Percentiles rank a stretch among this genome's conserved stretches.
Evolutionary conservation across 2,329 filamentous ascomycete species (phyloP).

Genomic region (Fusarium chuoi): DNA sequence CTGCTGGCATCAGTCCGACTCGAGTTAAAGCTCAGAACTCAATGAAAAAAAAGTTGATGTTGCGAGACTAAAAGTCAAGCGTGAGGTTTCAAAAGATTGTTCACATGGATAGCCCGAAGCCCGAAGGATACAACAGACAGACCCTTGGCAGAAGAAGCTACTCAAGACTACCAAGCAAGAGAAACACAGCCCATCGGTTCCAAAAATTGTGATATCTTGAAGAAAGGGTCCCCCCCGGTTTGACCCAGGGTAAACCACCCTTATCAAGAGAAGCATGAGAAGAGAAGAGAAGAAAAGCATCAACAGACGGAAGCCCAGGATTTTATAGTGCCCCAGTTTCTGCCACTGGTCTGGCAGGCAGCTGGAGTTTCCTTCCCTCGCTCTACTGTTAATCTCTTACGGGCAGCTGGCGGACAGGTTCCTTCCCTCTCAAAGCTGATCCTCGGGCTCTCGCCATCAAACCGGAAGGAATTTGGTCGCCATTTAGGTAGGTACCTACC

Average conservation of each 20-base stretch:
- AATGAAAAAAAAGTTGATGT: neutral
- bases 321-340: too few species aligned
- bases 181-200: neutral
- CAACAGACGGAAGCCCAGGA: too few species aligned
- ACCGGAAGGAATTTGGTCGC: neutral
- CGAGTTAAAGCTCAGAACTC: neutral
- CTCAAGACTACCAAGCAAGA: neutral
- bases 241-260: neutral
- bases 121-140: neutral
- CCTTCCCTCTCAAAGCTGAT: too few species aligned
- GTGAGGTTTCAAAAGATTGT: neutral
- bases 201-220: neutral
- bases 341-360: too few species aligned
- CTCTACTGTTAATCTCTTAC: too few species aligned
- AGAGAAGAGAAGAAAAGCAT: too few species aligned
- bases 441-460: too few species aligned
- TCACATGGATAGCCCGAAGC: neutral
- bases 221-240: neutral
- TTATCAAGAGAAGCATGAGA: neutral
- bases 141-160: neutral
- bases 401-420: too few species aligned
- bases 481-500: neutral
- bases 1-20: neutral
- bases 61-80: neutral
- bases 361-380: too few species aligned